Base-by-base conservation (phyloP, 1,284 basidiomycete genomes). In the Ganoderma leucocontextum region DNA sequence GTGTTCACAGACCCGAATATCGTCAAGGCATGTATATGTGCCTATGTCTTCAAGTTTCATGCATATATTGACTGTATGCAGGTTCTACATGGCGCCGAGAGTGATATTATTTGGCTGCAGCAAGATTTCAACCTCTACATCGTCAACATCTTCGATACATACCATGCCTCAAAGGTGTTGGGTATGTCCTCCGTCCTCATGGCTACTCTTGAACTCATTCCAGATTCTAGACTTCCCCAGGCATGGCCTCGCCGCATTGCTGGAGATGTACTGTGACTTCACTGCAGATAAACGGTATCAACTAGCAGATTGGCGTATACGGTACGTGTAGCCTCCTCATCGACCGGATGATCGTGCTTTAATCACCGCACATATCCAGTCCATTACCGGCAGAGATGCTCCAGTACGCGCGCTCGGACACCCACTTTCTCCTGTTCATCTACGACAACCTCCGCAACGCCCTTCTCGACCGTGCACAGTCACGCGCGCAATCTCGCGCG, bases 231-330 rank as follows among this genome's bases (percentile, higher is more conserved):
- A 92, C 25, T 94, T 96, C 75, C 91, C 93, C 0, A 87, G 91
- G 59, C 93, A 96, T 74, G 92, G 92, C 0, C 89, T 99, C 10
- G 94, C 94, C 0, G 88, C 91, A 58, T 85, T 99, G 12, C 86
- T 99, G n/a, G 88, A 92, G 75, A 91, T 93, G 82, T 99, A 96
- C 77, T 96, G 94, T 77, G 89, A 94, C 75, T 97, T 97, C 76
- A 87, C 88, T n/a, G 89, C 97, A 0, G 97, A 99, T 82, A 99
- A 99, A 81, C 89, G 95, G 25, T 99, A 97, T 78, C 97, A 99
- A 78, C 84, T 96, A 19, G 97, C 97, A 12, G 97, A 99, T 80
- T 99, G 97, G 97, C 90, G 97, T 35, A 95, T 98, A 74, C 87
- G 94, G 91, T 91, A 67, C 33, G 85, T 75, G 7, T n/a, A 29